Base-by-base conservation (phyloP, 805 yeast species). In the Yarrowia porcina region DNA sequence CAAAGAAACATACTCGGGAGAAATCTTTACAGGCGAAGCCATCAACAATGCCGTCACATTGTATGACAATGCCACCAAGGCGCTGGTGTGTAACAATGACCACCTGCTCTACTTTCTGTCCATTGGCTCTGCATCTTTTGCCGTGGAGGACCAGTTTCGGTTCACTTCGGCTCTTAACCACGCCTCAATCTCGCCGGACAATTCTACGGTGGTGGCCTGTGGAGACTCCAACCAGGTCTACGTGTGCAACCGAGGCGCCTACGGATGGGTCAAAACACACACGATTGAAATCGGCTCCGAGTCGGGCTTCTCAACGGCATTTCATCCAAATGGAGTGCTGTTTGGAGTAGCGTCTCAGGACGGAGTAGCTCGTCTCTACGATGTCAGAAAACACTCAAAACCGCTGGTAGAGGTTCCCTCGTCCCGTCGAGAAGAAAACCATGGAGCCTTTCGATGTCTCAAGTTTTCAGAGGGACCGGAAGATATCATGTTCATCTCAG, bases 301-400 rank as follows among this genome's bases (percentile, higher is more conserved):
- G 67, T 82, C 87, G 49, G 97, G 97, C 2, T 89, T 91, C 70
- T 91, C 96, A 5, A 84, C 89, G 0, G 82, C 88, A 28, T 91
- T 86, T 75, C 86, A 87, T 65, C 82, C 86, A n/a, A 85, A 89
- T 47, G 96, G 93, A 20, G 68, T 79, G 60, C 80, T 84, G 66
- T 88, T 92, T 71, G 85, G 94, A 1, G 84, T 89, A 0, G 86
- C 91, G 23, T 90, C 90, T 72, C 97, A 92, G 74, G 91, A 89
- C 70, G 98, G 98, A 7, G 76, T 83, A 20, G 85, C 93, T 65
- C 77, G 85, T 66, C 75, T 92, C 9, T 92, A 86, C 71, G 98
- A 92, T 73, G 72, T 88, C 8, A 77, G 98, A 66, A 86, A 85
- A 65, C 71, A 84, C 61, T n/a, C 45, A 28, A 25, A 49, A 25